Evolutionary conservation across 495 filamentous ascomycete genomes (phyloP), one percentile per base, ranked within the genome.

Genomic region (Hypoxylon crocopeplum): DNA sequence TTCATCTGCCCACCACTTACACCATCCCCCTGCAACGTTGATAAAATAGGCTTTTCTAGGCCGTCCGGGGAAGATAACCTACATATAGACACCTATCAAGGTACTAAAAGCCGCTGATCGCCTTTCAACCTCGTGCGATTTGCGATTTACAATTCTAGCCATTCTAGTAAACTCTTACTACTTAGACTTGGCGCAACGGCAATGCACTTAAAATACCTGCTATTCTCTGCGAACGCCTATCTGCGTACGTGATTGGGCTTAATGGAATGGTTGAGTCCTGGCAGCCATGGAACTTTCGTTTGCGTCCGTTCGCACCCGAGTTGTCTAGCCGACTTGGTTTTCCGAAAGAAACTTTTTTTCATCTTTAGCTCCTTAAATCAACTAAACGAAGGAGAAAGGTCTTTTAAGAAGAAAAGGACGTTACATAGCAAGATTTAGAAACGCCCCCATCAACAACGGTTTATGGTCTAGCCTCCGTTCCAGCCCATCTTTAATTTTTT

Each of bases 31-130:
- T 57, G 59, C 7, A 49, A 40, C 42, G 19, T 33, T 45, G 24
- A 54, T 29, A 17, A 32, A 56, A 64, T 59, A 64, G 61, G 39
- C 50, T 55, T 64, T 64, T 59, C 61, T 59, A 55, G 61, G 44
- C 55, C 50, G 39, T 54, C 61, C 55, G 61, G 61, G 61, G 61
- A 64, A 59, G n/a, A 52, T 19, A 40, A 40, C 40, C 29, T 52
- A 47, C 45, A 33, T n/a, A n/a, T n/a, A n/a, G n/a, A n/a, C n/a
- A 36, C 48, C 32, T 34, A 55, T 56, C 48, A 59, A 55, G 33
- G 55, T 47, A 47, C 39, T 59, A 59, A 40, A 50, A 36, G 25
- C 3, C 45, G 61, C 34, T 53, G 61, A 64, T 59, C 55, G 20
- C 21, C 15, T 40, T 34, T 50, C 0, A 12, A 21, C 16, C 38